phyloP scores from a whole-genome alignment of 352 stramenopile genomes.

The Pythium aristosporum region DNA sequence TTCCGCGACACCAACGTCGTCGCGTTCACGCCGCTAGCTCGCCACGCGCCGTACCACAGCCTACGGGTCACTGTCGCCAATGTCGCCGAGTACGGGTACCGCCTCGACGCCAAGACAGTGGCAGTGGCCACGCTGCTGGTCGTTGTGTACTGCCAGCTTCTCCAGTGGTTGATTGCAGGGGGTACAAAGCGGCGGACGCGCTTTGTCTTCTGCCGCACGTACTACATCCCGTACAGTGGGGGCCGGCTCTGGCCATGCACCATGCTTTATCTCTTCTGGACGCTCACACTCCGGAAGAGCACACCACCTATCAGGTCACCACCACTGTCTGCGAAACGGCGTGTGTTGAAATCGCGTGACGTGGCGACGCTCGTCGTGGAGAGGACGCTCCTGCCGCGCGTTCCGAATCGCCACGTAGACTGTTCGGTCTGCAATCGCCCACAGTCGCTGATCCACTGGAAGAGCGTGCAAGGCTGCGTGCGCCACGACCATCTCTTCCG shows the following conservation, averaged over 20 bases:
- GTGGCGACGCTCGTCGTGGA: neutral
- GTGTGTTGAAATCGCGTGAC: neutral
- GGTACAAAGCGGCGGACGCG: neutral
- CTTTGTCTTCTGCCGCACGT: slow-evolving; percentile 8
- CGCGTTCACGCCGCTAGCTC: slow-evolving; percentile 3
- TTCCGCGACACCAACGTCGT: slow-evolving; percentile 23
- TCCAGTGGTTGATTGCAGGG: neutral
- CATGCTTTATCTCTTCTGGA: slow-evolving; percentile 15
- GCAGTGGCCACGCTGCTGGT: neutral
- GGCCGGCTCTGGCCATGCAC: slow-evolving; percentile 1
- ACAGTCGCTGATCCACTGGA: slow-evolving; percentile 9
- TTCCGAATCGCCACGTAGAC: slow-evolving; percentile 5
- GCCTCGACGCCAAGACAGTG: slow-evolving; percentile 8
- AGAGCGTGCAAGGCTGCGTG: slow-evolving; percentile 6
- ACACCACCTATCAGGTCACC: neutral
- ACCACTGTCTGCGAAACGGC: neutral
- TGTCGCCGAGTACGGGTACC: slow-evolving; percentile 8
- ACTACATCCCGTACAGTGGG: slow-evolving; percentile 18
- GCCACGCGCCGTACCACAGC: neutral
- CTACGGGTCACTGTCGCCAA: neutral
- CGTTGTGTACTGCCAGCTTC: neutral
- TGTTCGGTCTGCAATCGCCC: slow-evolving; percentile 5
- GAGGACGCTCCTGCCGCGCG: neutral
- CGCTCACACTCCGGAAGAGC: neutral
- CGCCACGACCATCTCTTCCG: slow-evolving; percentile 17